A percentile compares a stretch with the other conserved stretches of the same genome.
Evolutionary conservation across 2,329 filamentous ascomycete species (phyloP).

Genomic region (Monilinia aucupariae): DNA sequence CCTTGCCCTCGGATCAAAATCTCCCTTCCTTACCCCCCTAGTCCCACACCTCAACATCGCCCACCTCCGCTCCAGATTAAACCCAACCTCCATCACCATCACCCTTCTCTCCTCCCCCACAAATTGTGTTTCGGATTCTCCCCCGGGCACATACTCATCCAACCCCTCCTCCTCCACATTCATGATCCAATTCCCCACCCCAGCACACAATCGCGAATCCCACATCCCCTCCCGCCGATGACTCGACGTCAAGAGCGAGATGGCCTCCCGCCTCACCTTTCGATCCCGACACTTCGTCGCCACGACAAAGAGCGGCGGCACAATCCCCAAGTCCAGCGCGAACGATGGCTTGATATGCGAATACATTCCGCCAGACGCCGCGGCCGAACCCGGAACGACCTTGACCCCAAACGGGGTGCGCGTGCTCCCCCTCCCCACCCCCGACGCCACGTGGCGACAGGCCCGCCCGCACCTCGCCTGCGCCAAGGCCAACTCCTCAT

Average conservation of each 20-base stretch:
- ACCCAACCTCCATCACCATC: conserved; percentile 34
- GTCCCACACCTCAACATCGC: conserved; percentile 32
- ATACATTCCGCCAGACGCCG: conserved; percentile 12
- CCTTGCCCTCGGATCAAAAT: conserved; percentile 26
- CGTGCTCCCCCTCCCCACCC: not conserved
- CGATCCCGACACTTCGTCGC: conserved; percentile 32
- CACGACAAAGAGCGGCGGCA: conserved; percentile 33
- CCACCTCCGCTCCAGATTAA: conserved; percentile 31
- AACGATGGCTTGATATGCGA: conserved; percentile 40
- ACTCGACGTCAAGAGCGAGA: conserved; percentile 25
- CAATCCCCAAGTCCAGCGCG: conserved; percentile 31
- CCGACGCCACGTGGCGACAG: conserved; percentile 24
- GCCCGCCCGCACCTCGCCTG: conserved; percentile 23
- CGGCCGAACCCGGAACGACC: not conserved
- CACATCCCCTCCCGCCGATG: conserved; percentile 34
- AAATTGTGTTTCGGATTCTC: conserved; percentile 43
- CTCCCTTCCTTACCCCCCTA: conserved; percentile 27
- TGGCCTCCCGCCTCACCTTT: conserved; percentile 28
- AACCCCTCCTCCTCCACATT: conserved; percentile 37
- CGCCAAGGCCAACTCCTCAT: conserved; percentile 28
- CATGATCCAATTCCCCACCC: conserved; percentile 30
- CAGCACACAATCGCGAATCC: conserved; percentile 30
- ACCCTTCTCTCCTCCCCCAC: conserved; percentile 29
- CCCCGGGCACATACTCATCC: conserved; percentile 47
- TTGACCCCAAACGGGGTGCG: conserved; percentile 11